These are phyloP conservation scores for Protomyces lactucae-debilis DNA, from an alignment of 1,139 yeast genomes.

Conservation along the genomic window DNA sequence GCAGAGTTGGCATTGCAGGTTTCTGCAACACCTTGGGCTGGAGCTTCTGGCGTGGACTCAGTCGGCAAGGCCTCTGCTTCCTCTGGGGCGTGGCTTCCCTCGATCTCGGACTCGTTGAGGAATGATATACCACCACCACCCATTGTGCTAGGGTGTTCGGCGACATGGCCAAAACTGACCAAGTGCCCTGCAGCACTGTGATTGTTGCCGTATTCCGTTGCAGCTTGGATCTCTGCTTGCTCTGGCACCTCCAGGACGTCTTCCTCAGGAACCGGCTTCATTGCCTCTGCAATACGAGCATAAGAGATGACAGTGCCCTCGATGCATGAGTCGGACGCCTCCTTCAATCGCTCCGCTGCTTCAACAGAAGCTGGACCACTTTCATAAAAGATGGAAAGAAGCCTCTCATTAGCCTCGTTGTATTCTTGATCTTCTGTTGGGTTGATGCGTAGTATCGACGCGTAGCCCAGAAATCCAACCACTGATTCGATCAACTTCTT, in stretches of 20 bases:
- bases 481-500: slow-evolving; percentile 35
- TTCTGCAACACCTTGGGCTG: background rate
- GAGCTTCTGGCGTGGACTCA: background rate
- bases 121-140: slow-evolving; percentile 20
- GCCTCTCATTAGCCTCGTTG: slow-evolving; percentile 38
- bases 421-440: slow-evolving; percentile 16
- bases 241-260: too few relatives aligned
- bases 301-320: slow-evolving; percentile 35
- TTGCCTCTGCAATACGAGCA: slow-evolving; percentile 31
- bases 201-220: background rate
- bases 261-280: background rate
- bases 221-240: background rate
- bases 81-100: slow-evolving; percentile 9
- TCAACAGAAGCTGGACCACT: slow-evolving; percentile 40
- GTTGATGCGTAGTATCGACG: slow-evolving; percentile 33
- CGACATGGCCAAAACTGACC: slow-evolving; percentile 5
- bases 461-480: slow-evolving; percentile 39
- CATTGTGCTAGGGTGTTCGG: background rate
- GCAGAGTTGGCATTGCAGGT: background rate
- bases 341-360: slow-evolving; percentile 37
- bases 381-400: slow-evolving; percentile 38
- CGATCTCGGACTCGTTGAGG: slow-evolving; percentile 25
- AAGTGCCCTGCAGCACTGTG: slow-evolving; percentile 3
- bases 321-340: slow-evolving; percentile 36
- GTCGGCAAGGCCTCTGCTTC: background rate